Evolutionary conservation across 208 protist species (phyloP), one percentile per base, ranked within the genome.

Genomic region (Crithidia brevicula): DNA sequence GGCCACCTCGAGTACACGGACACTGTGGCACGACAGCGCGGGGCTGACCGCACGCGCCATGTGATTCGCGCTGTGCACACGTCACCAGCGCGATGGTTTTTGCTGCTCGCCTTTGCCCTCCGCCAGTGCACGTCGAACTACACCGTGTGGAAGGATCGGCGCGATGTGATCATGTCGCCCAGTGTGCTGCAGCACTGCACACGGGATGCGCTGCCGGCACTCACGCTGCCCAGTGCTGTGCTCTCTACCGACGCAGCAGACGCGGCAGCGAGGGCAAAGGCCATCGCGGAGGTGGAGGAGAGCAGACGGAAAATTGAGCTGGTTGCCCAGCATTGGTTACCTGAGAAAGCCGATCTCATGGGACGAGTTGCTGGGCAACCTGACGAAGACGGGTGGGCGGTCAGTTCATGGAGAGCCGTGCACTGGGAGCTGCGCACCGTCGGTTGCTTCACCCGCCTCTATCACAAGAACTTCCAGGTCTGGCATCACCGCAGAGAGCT

Each of bases 401-500:
- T 67, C 33, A 78, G 72, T 20, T 49, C 89, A 46, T 93, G 86
- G 85, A 59, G 78, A n/a, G 86, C 79, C 7, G 81, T 93, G 40
- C 63, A n/a, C 11, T 95, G 89, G 87, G 86, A 95, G 67, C 65
- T 95, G 31, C 31, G 42, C 4, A 65, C 72, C 1, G 65, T 80
- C 20, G 69, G 53, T 8, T 68, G 71, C 50, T 85, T 93, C 57
- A 77, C 68, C 8, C 65, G 66, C 13, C 45, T 79, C 25, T 81
- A 85, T 62, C 75, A 77, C 40, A 95, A 95, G 60, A 92, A 93
- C 65, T 95, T 93, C 61, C 89, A 95, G 63, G 79, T 91, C 30
- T 95, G 89, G 89, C 84, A 95, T 46, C 89, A 95, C 56, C 84
- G 89, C 13, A 62, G 66, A 45, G 82, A 88, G 56, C 61, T 92